Evolutionary conservation across 306 rosid genomes (phyloP).

Genomic region (Casuarina equisetifolia): DNA sequence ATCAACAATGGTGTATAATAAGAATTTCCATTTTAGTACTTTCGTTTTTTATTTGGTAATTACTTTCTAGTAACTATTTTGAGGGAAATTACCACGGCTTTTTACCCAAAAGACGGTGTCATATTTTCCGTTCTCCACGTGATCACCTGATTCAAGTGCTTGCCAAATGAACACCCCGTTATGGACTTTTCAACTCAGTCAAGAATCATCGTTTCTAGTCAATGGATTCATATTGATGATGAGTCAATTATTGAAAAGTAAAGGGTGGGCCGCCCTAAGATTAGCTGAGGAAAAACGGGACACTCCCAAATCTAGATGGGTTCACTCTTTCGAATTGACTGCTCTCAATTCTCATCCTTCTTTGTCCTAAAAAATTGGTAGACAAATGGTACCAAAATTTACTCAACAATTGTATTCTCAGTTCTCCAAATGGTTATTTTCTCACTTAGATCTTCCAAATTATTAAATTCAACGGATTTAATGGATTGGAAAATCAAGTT

Average conservation of each 20-base stretch:
- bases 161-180: neutral
- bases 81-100: neutral
- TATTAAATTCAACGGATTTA: neutral
- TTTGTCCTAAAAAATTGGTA: no score
- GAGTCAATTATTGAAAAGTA: constrained; percentile 3
- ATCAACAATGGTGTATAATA: no score
- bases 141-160: neutral
- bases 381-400: neutral
- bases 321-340: neutral
- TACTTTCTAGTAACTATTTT: neutral
- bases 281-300: neutral
- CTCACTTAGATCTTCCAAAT: neutral
- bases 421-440: neutral
- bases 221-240: neutral
- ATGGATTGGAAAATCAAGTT: neutral
- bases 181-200: neutral
- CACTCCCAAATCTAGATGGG: neutral
- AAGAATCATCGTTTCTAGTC: neutral
- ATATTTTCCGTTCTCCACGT: neutral
- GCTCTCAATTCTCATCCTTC: no score
- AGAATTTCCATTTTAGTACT: neutral
- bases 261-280: neutral
- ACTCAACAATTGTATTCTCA: neutral
- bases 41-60: neutral
- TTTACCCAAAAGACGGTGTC: no score